Conservation (phyloP, 1,139 yeast species). For the Geotrichum restrictum region DNA sequence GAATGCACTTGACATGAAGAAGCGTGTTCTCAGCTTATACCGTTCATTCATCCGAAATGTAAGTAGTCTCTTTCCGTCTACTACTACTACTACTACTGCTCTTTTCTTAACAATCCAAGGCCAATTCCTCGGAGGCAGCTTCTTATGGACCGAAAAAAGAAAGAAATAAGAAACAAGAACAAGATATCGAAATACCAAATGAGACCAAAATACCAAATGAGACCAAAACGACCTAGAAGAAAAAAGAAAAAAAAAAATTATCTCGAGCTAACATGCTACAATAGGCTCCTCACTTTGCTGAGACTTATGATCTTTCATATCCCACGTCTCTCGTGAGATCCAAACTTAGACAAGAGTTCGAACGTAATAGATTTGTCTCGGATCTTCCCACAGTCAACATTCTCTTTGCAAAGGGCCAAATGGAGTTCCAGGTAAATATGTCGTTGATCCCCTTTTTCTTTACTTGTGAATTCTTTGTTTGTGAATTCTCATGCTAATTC, state of each 20-base stretch:
- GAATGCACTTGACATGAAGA: slow-evolving; percentile 57
- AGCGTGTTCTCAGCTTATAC: slow-evolving; percentile 66
- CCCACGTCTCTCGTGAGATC: slow-evolving; percentile 81
- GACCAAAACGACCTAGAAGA: too few species aligned
- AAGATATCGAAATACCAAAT: too few species aligned
- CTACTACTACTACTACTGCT: too few species aligned
- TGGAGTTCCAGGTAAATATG: slow-evolving; percentile 64
- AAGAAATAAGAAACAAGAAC: too few species aligned
- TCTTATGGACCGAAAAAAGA: too few species aligned
- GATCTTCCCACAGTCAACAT: slow-evolving; percentile 65
- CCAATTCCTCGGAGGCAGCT: too few species aligned
- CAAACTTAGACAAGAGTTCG: slow-evolving; percentile 84
- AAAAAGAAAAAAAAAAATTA: neutral
- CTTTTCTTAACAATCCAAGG: neutral
- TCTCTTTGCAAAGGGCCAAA: slow-evolving; percentile 75
- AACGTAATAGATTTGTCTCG: slow-evolving; percentile 70
- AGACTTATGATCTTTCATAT: slow-evolving; percentile 73
- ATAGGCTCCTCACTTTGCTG: slow-evolving; percentile 46
- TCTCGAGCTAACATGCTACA: neutral
- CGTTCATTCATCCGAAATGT: slow-evolving; percentile 62
- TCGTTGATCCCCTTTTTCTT: too few species aligned
- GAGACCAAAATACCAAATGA: too few species aligned
- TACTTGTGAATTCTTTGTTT: neutral
- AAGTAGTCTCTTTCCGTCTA: slow-evolving; percentile 17
- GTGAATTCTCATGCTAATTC: neutral